These are phyloP conservation scores for Fraxinus greggii DNA, from an alignment of 305 asterid genomes.

Conservation along the genomic window DNA sequence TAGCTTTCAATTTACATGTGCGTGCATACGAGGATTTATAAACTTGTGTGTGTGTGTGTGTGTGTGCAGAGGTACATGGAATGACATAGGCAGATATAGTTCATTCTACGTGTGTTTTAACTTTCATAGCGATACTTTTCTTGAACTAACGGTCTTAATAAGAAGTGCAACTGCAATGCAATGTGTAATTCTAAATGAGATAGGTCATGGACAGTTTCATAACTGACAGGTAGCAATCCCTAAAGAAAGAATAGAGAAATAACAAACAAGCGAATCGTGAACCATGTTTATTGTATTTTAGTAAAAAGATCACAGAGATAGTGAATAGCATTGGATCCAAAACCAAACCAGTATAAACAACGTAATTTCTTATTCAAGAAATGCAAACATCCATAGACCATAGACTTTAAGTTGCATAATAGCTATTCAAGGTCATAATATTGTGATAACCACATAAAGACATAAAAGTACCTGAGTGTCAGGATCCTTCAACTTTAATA, in stretches of 20 bases:
- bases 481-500: constrained; percentile 79
- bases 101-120: neutral
- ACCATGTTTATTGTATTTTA: neutral
- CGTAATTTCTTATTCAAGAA: neutral
- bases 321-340: neutral
- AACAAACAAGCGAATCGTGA: neutral
- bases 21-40: neutral
- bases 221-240: neutral
- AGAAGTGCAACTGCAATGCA: neutral
- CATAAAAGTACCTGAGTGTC: constrained; percentile 69
- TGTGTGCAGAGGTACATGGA: neutral
- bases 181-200: neutral
- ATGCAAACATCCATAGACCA: neutral
- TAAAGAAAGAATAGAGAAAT: neutral
- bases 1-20: neutral
- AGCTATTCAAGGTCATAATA: neutral
- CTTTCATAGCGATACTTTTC: neutral
- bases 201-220: neutral
- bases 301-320: neutral
- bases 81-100: neutral
- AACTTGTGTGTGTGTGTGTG: neutral
- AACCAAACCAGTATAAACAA: neutral
- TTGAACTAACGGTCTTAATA: neutral
- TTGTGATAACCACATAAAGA: neutral
- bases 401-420: neutral